Percentiles rank a stretch among this genome's conserved stretches.
These are phyloP conservation scores for Begonia peltatifolia DNA, from an alignment of 306 rosid genomes.

Conservation along the genomic window DNA sequence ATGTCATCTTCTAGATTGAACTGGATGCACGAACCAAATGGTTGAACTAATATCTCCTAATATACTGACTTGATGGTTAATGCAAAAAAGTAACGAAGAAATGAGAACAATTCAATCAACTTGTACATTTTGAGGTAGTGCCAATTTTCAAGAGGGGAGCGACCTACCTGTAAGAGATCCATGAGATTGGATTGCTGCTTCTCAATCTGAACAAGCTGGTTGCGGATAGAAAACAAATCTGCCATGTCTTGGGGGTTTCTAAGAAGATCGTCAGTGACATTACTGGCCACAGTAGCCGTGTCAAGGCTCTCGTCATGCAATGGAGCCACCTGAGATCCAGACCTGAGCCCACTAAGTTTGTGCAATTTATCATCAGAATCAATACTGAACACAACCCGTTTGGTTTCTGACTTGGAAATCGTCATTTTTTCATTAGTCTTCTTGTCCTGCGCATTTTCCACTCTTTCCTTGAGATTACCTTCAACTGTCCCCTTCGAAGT, in stretches of 20 bases:
- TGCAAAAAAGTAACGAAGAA: no score
- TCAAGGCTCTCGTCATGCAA: conserved; percentile 22
- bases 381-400: conserved; percentile 33
- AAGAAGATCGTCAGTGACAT: conserved; percentile 27
- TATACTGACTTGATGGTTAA: no score
- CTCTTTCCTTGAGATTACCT: conserved; percentile 26
- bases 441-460: conserved; percentile 31
- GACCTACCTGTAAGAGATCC: background rate
- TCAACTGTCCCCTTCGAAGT: conserved; percentile 15
- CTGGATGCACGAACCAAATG: no score
- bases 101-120: no score
- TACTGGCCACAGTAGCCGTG: conserved; percentile 21
- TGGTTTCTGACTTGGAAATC: conserved; percentile 35
- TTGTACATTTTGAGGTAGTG: no score
- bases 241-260: conserved; percentile 48
- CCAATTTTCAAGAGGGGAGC: no score
- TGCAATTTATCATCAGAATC: conserved; percentile 25
- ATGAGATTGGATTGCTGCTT: conserved; percentile 73
- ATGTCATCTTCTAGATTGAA: no score
- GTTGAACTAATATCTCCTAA: no score
- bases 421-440: conserved; percentile 29
- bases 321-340: conserved; percentile 6
- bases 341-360: conserved; percentile 36
- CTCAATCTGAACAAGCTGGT: conserved; percentile 81
- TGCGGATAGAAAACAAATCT: conserved; percentile 61